A percentile compares a stretch with the other conserved stretches of the same genome.
These are phyloP conservation scores for Pogostemon cablin DNA, from an alignment of 257 asterid species.

Conservation along the genomic window DNA sequence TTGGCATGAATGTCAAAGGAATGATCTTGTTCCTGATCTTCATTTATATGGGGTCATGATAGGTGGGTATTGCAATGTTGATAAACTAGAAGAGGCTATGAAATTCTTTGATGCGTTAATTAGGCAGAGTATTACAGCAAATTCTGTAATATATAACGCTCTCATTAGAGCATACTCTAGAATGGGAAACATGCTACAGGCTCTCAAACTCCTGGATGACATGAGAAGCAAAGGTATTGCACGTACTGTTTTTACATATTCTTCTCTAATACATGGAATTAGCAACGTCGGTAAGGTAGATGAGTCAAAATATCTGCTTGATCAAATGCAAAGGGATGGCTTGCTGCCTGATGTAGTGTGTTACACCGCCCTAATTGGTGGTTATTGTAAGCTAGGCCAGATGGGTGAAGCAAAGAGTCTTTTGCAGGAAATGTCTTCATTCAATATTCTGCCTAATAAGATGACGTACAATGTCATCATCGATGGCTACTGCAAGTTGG, in stretches of 20 bases:
- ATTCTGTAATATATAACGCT: slow-evolving; percentile 62
- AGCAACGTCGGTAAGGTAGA: slow-evolving; percentile 55
- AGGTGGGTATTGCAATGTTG: slow-evolving; percentile 66
- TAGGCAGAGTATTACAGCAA: slow-evolving; percentile 46
- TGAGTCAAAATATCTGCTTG: slow-evolving; percentile 54
- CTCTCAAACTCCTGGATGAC: slow-evolving; percentile 58
- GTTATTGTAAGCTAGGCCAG: slow-evolving; percentile 77
- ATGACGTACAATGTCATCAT: slow-evolving; percentile 77
- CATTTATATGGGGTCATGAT: slow-evolving; percentile 70
- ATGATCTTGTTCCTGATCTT: slow-evolving; percentile 54
- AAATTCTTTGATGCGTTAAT: slow-evolving; percentile 54
- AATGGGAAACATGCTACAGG: slow-evolving; percentile 55
- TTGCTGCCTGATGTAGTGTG: slow-evolving; percentile 75
- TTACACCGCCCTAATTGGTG: slow-evolving; percentile 79
- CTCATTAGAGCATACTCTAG: slow-evolving; percentile 64
- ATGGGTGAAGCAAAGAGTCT: slow-evolving; percentile 61
- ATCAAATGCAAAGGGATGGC: slow-evolving; percentile 64
- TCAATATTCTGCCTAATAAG: slow-evolving; percentile 61
- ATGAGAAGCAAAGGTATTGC: slow-evolving; percentile 62
- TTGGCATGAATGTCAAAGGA: slow-evolving; percentile 70
- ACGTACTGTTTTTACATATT: slow-evolving; percentile 62
- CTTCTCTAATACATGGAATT: slow-evolving; percentile 79
- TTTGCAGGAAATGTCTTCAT: slow-evolving; percentile 70
- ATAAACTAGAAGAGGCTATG: slow-evolving; percentile 60
- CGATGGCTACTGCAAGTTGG: slow-evolving; percentile 66